phyloP scores from a whole-genome alignment of 768 basidiomycete genomes.

The Trametes coccinea region DNA sequence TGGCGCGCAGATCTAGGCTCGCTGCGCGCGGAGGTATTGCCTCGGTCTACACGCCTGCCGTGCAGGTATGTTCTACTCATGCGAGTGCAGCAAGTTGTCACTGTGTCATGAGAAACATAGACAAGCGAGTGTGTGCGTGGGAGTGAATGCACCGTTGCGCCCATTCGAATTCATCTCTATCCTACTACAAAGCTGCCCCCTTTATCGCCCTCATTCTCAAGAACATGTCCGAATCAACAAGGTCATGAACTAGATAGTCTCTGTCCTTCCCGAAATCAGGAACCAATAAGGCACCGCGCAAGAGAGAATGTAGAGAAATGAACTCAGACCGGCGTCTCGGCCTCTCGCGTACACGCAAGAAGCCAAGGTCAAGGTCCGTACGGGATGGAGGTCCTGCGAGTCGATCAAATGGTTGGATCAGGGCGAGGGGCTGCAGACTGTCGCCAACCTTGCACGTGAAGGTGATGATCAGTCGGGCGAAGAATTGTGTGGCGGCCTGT shows the following conservation, averaged over 20 bases:
- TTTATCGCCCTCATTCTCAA: background rate
- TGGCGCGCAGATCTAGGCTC: constrained; percentile 6
- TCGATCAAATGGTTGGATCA: background rate
- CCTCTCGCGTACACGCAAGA: background rate
- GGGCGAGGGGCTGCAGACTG: background rate
- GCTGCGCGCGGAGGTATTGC: background rate
- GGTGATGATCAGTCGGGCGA: background rate
- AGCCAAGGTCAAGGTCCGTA: background rate
- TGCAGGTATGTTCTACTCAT: no score
- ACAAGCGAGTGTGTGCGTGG: no score
- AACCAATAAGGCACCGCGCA: background rate
- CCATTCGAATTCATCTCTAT: no score
- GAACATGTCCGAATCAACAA: background rate
- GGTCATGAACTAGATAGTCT: background rate
- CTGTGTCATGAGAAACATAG: no score
- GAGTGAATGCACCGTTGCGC: no score
- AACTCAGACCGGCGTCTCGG: background rate
- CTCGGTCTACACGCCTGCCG: no score
- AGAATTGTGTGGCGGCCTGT: background rate
- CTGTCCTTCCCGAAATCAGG: background rate
- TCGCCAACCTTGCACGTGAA: background rate
- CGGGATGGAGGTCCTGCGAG: background rate
- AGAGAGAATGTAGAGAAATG: background rate
- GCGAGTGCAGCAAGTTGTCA: no score
- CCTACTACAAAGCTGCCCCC: background rate